Evolutionary conservation across 2,329 filamentous ascomycete genomes (phyloP), one percentile per base, ranked within the genome.

Genomic region (Alternaria longipes): DNA sequence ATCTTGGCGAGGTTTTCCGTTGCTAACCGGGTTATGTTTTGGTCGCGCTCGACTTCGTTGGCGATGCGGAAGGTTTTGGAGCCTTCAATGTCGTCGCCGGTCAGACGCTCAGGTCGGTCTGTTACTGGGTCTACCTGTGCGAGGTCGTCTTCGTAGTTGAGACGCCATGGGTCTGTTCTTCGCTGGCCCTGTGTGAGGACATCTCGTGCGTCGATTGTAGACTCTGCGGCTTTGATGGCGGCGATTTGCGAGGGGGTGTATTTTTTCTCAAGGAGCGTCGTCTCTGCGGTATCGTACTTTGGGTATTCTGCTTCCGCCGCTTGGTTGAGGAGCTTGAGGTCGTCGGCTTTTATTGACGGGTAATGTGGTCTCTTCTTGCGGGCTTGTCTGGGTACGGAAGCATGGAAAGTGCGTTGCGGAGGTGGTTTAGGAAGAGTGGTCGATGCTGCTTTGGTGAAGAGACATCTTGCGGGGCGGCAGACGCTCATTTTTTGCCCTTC

Each of bases 241-340:
- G 87, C 88, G 69, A 96, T 84, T 82, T 98, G 94, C 76, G 90
- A 88, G 16, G 89, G 85, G 0, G 92, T 91, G 83, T 97, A 98
- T 70, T 86, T 86, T 73, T 87, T 81, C 60, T 80, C 80, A 59
- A 97, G 84, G 12, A 79, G 71, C 14, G 56, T 53, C 4, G 68
- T 67, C 60, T 78, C 76, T 12, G 59, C 84, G 41, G 84, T 80
- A 14, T 87, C 88, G 81, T 93, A 95, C 14, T 86, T 83, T 64
- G 88, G 84, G 72, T 89, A 89, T 6, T 69, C 55, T 28, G 59
- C 55, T 47, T 68, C 70, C 34, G 76, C 77, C 1, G 69, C 69
- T 60, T 74, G 60, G 51, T 74, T 74, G 41, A 78, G 68, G n/a
- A 75, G 69, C 52, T 74, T 65, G 46, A 78, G 70, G 59, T 82